Percentiles rank a stretch among this genome's conserved stretches.
phyloP scores from a whole-genome alignment of 2,329 filamentous ascomycete species.

The Penicillium glabrum region DNA sequence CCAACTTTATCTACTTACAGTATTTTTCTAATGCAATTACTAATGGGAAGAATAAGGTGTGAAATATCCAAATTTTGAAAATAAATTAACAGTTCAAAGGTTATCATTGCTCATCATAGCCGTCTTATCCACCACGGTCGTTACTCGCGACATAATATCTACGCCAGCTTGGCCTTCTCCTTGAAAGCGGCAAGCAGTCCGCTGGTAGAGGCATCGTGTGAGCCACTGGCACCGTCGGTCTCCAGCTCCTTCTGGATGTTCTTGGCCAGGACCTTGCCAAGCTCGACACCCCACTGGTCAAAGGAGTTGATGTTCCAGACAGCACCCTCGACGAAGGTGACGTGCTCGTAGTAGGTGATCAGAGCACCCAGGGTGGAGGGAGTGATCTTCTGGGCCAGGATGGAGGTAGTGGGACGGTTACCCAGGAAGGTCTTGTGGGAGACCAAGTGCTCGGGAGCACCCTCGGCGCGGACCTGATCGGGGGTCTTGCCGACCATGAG shows the following conservation, averaged over 20 bases:
- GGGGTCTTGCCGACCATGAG: conserved; percentile 56
- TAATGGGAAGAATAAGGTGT: background rate
- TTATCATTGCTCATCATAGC: conserved; percentile 26
- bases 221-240: conserved; percentile 63
- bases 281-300: conserved; percentile 98
- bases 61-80: conserved; percentile 9
- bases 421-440: conserved; percentile 99
- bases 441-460: conserved; percentile 59
- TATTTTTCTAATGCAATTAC: background rate
- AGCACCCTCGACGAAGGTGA: conserved; percentile 96
- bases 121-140: conserved; percentile 9
- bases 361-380: conserved; percentile 89
- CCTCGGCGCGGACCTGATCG: conserved; percentile 49
- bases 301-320: conserved; percentile 99
- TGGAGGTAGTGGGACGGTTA: conserved; percentile 94
- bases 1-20: background rate
- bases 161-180: conserved; percentile 60
- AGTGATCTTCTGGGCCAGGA: conserved; percentile 90
- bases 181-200: conserved; percentile 92
- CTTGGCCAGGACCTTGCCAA: conserved; percentile 95
- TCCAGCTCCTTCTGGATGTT: conserved; percentile 86
- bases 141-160: conserved; percentile 12
- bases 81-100: conserved; percentile 4
- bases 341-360: conserved; percentile 98
- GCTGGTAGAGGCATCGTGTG: conserved; percentile 84